phyloP scores from a whole-genome alignment of 75 land plant genomes.

The Pinus taeda region DNA sequence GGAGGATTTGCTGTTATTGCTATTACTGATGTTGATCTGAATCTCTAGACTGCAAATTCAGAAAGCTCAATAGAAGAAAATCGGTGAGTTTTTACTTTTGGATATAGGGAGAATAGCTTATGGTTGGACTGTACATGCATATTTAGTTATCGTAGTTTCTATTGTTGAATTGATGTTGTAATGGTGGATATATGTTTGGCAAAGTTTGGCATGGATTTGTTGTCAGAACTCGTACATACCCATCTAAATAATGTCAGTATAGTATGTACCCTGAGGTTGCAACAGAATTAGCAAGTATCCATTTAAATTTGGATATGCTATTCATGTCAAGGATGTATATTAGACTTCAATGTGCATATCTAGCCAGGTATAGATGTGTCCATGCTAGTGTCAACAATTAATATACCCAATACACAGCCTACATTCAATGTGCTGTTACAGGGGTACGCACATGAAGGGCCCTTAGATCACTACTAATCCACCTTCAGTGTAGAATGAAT shows the following conservation, averaged over 20 bases:
- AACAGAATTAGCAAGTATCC: too few relatives aligned
- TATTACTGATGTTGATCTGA: too few relatives aligned
- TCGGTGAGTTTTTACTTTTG: background rate
- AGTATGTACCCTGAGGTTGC: too few relatives aligned
- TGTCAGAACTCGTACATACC: background rate
- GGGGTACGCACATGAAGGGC: too few relatives aligned
- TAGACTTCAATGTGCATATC: background rate
- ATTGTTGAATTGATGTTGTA: background rate
- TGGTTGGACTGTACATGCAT: too few relatives aligned
- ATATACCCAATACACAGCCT: background rate
- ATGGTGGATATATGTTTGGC: background rate
- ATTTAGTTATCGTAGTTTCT: background rate
- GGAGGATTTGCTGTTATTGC: too few relatives aligned
- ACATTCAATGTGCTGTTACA: too few relatives aligned
- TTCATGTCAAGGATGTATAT: background rate
- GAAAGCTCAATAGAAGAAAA: background rate
- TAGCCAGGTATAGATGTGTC: background rate
- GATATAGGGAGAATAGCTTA: background rate
- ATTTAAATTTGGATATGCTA: too few relatives aligned
- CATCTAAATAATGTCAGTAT: background rate
- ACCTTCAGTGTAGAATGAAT: too few relatives aligned
- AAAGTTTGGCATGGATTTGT: background rate
- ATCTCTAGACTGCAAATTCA: background rate
- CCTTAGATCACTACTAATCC: too few relatives aligned
- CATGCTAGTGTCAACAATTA: background rate